Conservation (phyloP, 2,329 filamentous ascomycete genomes). For the Colletotrichum gloeosporioides region DNA sequence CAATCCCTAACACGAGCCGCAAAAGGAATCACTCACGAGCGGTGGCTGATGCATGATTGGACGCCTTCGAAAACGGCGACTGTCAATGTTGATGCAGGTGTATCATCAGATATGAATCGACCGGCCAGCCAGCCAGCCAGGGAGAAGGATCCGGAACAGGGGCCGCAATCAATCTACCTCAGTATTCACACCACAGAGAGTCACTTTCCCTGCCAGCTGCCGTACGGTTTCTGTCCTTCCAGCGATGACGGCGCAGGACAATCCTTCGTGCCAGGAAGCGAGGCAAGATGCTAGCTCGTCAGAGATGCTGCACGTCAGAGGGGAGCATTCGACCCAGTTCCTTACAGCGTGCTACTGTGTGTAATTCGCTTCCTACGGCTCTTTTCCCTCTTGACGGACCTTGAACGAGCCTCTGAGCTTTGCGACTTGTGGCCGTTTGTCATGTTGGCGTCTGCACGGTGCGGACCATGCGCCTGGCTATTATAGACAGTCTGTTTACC, state of each 20-base stretch:
- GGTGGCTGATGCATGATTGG: background rate
- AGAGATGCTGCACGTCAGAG: constrained; percentile 17
- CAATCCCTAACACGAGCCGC: background rate
- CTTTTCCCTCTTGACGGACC: background rate
- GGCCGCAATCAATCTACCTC: background rate
- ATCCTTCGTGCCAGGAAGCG: background rate
- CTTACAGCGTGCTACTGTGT: background rate
- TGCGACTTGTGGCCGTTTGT: background rate
- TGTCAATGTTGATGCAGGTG: background rate
- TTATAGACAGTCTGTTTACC: constrained; percentile 1
- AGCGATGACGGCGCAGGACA: background rate
- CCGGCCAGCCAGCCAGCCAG: background rate
- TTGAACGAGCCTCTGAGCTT: background rate
- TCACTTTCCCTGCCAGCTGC: background rate
- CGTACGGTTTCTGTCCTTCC: background rate
- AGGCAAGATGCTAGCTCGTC: constrained; percentile 3
- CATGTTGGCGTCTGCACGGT: background rate
- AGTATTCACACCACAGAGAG: background rate
- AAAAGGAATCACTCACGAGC: background rate
- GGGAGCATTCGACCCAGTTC: background rate
- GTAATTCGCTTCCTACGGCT: background rate
- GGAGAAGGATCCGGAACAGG: background rate
- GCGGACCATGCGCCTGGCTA: background rate
- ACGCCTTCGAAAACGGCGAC: background rate
- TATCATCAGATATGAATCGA: background rate